Evolutionary conservation across 805 yeast species (phyloP), one percentile per base, ranked within the genome.

Genomic region (Candida parachauliodes): DNA sequence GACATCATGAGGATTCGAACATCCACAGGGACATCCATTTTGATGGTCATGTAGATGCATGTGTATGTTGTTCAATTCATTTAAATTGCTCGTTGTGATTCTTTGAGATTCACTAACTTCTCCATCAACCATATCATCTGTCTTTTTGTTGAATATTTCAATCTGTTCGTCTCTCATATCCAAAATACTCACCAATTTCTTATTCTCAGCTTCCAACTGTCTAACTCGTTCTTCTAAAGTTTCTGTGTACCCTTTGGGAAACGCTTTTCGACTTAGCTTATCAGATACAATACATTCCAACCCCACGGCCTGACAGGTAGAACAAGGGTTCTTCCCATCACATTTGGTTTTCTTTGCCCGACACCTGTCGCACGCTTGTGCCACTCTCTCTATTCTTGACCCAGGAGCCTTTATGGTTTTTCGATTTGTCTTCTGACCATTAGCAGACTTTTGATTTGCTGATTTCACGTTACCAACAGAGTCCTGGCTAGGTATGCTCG

Each of bases 311-410:
- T 78, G 80, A 66, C 97, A 88, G 42, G 84, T 83, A 0, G 91
- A 76, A 56, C 97, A 88, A 3, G 83, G 83, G 41, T 77, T 72
- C 40, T 75, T 73, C 1, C 93, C 93, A 48, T 84, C 91, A 62
- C 94, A 84, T 41, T 80, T 75, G 9, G 83, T 79, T 58, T 85
- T 85, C 52, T 84, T 85, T 34, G 85, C 77, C 35, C 96, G 66
- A 53, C 96, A 88, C 35, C 97, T 63, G 55, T 88, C 96, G 59
- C 96, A 88, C 0, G 95, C 95, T 54, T 88, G 96, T 0, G 95
- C 89, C 2, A 85, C 84, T 40, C 96, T 62, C 41, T 78, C 81
- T 0, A 74, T 68, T 19, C 74, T 68, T 10, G 79, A 65, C 2
- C 91, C 89, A 2, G 86, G 86, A 2, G 86, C 74, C 45, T 75